These are phyloP conservation scores for Clonostachys sp. DNA, from an alignment of 2,329 filamentous ascomycete species.

Conservation along the genomic window DNA sequence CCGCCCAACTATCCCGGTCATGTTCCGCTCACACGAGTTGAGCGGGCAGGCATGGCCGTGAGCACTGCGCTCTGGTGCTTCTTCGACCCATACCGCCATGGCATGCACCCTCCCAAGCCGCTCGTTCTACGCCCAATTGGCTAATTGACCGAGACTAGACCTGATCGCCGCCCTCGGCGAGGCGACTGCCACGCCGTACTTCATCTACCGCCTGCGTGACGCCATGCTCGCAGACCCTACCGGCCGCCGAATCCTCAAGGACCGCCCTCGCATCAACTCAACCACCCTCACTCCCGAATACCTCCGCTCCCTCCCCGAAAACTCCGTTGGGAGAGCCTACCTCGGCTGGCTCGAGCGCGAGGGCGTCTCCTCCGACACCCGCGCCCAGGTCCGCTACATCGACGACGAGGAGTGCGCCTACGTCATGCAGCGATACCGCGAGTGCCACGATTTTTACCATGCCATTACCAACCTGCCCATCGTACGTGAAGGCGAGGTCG, in stretches of 20 bases:
- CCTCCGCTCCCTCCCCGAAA: conserved; percentile 67
- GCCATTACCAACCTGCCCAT: conserved; percentile 87
- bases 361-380: conserved; percentile 87
- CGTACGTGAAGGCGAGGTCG: conserved; percentile 92
- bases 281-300: conserved; percentile 60
- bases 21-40: conserved; percentile 76
- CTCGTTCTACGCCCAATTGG: neutral
- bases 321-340: conserved; percentile 78
- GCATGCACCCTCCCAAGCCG: conserved; percentile 30
- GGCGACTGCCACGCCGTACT: conserved; percentile 90
- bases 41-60: conserved; percentile 67
- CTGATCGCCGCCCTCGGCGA: conserved; percentile 93
- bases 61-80: conserved; percentile 60
- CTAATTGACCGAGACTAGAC: conserved; percentile 46
- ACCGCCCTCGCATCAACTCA: conserved; percentile 84
- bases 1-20: conserved; percentile 87
- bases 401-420: conserved; percentile 95
- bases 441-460: conserved; percentile 98
- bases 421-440: conserved; percentile 96
- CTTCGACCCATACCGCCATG: conserved; percentile 74
- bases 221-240: conserved; percentile 84
- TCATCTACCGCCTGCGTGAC: conserved; percentile 85
- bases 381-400: conserved; percentile 78
- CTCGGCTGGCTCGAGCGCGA: conserved; percentile 90
- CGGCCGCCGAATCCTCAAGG: conserved; percentile 85